Percentiles rank a stretch among this genome's conserved stretches.
phyloP scores from a whole-genome alignment of 768 basidiomycete species.

The Rhodotorula diobovata region DNA sequence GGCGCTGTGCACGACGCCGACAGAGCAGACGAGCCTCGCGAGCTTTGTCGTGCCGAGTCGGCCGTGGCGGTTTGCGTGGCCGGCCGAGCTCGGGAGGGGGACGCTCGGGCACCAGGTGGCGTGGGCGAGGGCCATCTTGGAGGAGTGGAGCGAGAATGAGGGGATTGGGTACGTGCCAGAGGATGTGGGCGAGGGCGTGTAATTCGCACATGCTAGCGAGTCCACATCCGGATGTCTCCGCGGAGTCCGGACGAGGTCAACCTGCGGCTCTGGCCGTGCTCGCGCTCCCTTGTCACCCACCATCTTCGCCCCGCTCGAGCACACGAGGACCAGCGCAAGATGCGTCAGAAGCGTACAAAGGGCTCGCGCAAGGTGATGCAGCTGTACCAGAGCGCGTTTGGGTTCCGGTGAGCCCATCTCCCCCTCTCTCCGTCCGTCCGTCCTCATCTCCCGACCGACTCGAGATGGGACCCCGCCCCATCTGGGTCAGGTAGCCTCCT shows the following conservation, averaged over 20 bases:
- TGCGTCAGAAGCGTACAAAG: slow-evolving; percentile 95
- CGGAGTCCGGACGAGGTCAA: too few species aligned
- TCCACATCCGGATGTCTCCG: too few species aligned
- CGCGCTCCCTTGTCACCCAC: not conserved
- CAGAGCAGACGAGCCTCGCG: not conserved
- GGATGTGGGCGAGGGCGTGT: not conserved
- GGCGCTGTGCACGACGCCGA: not conserved
- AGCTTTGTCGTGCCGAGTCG: slow-evolving; percentile 7
- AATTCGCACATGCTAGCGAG: too few species aligned
- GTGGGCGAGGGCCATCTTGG: slow-evolving; percentile 11
- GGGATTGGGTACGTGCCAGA: slow-evolving; percentile 3
- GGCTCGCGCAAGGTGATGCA: slow-evolving; percentile 91
- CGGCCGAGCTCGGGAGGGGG: slow-evolving; percentile 20
- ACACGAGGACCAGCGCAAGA: slow-evolving; percentile 46
- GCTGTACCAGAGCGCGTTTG: slow-evolving; percentile 77
- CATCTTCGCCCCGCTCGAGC: not conserved
- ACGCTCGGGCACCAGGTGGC: slow-evolving; percentile 26
- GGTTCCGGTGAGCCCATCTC: slow-evolving; percentile 73
- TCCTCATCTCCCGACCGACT: not conserved
- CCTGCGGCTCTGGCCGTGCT: too few species aligned
- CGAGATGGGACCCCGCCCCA: too few species aligned
- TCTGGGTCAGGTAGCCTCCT: not conserved
- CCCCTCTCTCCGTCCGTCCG: not conserved
- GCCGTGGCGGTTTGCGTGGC: slow-evolving; percentile 14
- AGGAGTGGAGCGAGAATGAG: slow-evolving; percentile 23